These are phyloP conservation scores for Porcisia hertigi DNA, from an alignment of 208 protist species.

Conservation along the genomic window DNA sequence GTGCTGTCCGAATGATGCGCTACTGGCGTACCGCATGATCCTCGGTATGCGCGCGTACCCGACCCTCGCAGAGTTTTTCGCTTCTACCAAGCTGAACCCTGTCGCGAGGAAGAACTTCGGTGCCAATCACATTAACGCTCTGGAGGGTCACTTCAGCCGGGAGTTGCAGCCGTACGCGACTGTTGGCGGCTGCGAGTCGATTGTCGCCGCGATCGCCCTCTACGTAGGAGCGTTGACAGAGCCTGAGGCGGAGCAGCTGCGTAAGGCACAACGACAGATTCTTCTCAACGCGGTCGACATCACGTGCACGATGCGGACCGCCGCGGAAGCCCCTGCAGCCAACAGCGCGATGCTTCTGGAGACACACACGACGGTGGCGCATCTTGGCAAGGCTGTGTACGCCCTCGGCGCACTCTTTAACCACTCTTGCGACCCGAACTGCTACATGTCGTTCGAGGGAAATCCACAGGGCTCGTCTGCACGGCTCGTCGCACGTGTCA, in stretches of 20 bases:
- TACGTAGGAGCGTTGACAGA: conserved; percentile 58
- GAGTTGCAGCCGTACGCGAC: conserved; percentile 60
- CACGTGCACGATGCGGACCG: conserved; percentile 50
- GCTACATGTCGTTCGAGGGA: conserved; percentile 73
- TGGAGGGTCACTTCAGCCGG: conserved; percentile 51
- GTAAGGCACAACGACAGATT: conserved; percentile 77
- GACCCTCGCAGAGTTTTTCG: conserved; percentile 21
- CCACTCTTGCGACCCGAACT: conserved; percentile 89
- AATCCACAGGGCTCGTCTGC: conserved; percentile 72
- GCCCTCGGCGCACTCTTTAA: conserved; percentile 62
- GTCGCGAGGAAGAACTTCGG: conserved; percentile 40
- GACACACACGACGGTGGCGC: conserved; percentile 47
- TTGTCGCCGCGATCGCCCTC: conserved; percentile 63
- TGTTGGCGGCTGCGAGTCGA: conserved; percentile 73
- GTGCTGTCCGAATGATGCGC: conserved; percentile 79
- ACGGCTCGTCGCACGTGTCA: conserved; percentile 56
- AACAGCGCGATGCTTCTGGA: conserved; percentile 39
- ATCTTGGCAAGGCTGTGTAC: conserved; percentile 78
- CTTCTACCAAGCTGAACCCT: conserved; percentile 39
- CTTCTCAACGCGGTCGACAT: conserved; percentile 64
- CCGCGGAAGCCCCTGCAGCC: conserved; percentile 22
- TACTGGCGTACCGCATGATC: conserved; percentile 74
- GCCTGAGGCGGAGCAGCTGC: conserved; percentile 62
- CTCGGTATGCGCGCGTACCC: conserved; percentile 37
- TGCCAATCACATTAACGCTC: conserved; percentile 42